These are phyloP conservation scores for Pyrenophora seminiperda DNA, from an alignment of 2,329 filamentous ascomycete species.

Conservation along the genomic window DNA sequence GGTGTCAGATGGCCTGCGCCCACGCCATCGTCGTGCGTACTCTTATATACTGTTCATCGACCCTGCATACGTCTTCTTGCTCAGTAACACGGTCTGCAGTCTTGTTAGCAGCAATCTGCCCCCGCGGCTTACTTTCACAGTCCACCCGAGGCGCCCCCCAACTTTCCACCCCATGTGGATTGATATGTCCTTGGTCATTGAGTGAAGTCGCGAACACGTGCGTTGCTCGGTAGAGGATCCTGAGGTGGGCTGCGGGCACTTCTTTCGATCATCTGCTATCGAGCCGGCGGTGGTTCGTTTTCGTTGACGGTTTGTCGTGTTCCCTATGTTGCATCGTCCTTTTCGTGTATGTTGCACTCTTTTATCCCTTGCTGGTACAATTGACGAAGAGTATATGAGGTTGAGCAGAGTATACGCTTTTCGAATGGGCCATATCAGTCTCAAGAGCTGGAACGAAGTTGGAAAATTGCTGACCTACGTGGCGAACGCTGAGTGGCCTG, in stretches of 20 bases:
- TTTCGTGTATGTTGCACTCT: conserved; percentile 25
- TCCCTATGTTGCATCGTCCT: conserved; percentile 25
- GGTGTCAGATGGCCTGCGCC: conserved; percentile 6
- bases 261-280: neutral
- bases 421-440: conserved; percentile 25
- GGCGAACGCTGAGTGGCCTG: conserved; percentile 52
- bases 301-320: conserved; percentile 25
- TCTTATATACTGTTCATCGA: conserved; percentile 1
- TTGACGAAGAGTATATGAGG: conserved; percentile 5
- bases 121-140: too few relatives aligned
- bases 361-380: conserved; percentile 13
- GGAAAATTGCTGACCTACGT: conserved; percentile 42
- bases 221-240: neutral
- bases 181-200: neutral
- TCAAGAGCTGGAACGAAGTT: conserved; percentile 25
- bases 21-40: conserved; percentile 9
- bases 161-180: too few relatives aligned
- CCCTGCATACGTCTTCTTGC: neutral
- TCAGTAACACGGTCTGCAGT: too few relatives aligned
- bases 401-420: conserved; percentile 12
- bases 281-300: neutral
- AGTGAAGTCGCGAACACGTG: neutral
- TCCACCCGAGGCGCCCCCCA: too few relatives aligned
- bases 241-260: neutral
- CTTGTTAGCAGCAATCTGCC: too few relatives aligned